Base-by-base conservation (phyloP, 495 filamentous ascomycete species). In the Xylaria curta region DNA sequence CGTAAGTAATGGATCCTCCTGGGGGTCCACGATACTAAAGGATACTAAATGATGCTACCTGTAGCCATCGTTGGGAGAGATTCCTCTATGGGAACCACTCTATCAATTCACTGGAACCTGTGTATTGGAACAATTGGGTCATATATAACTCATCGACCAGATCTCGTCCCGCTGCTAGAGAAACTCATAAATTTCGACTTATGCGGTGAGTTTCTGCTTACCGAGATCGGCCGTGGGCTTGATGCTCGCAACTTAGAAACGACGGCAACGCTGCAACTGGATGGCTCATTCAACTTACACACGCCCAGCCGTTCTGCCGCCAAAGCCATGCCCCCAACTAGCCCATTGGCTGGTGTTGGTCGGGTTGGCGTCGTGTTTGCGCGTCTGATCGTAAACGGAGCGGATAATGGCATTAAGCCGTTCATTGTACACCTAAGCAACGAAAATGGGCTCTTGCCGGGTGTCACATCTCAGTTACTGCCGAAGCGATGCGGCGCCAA, bases 221-320 rank as follows among this genome's bases (percentile, higher is more conserved):
- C 79, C 0, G 82, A 84, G 70, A 65, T 82, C 8, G 76, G 79
- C 12, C 82, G 82, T 71, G 81, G 82, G 0, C 66, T 81, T 6
- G 82, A 84, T 73, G 80, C 81, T 10, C 74, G 74, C 4, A 80
- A 80, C 28, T 66, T 84, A 15, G 80, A 82, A 72, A 84, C 82
- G 19, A 82, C 77, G 10, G 82, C 80, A 28, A 82, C 79, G 21
- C 71, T 70, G 17, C 68, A 77, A 53, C 64, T 76, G 24, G 73
- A 81, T 64, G 80, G 82, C 7, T 74, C 68, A 2, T 82, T 84
- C 73, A 75, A 78, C 7, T 63, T 83, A 17, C 74, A 83, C 60
- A 78, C 78, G 0, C 80, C 81, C 19, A 72, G 42, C 33, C 59
- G 68, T 7, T 54, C 59, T 3, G 81, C 80, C 2, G 74, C 79